phyloP scores from a whole-genome alignment of 2,329 filamentous ascomycete genomes.

The Penicillium sp. region DNA sequence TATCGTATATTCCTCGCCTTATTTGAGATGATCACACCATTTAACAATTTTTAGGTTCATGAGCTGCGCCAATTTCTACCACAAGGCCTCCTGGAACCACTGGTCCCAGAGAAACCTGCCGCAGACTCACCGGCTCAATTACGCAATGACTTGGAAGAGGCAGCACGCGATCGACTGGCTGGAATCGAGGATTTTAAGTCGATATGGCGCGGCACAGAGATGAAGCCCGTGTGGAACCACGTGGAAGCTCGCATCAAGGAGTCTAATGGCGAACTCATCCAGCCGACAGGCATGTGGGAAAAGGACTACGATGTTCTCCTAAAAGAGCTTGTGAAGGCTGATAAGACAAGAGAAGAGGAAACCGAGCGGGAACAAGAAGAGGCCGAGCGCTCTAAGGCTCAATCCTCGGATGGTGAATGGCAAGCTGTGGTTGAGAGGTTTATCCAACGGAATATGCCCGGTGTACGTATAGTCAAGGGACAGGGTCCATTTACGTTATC shows the following conservation, averaged over 20 bases:
- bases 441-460: conserved; percentile 28
- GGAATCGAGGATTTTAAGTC: conserved; percentile 45
- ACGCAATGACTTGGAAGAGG: conserved; percentile 38
- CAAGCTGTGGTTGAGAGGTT: conserved; percentile 38
- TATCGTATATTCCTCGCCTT: neutral
- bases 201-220: conserved; percentile 46
- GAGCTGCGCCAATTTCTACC: conserved; percentile 48
- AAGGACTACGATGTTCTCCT: conserved; percentile 44
- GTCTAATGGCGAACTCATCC: conserved; percentile 41
- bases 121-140: conserved; percentile 42
- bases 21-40: neutral
- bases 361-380: conserved; percentile 32
- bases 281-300: conserved; percentile 45
- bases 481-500: conserved; percentile 30
- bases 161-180: conserved; percentile 39
- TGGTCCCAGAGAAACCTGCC: conserved; percentile 34
- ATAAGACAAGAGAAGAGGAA: conserved; percentile 32
- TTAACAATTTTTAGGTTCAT: conserved; percentile 41
- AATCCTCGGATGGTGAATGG: conserved; percentile 38
- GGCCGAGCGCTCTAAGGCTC: conserved; percentile 31
- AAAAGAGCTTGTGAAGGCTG: conserved; percentile 34
- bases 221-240: conserved; percentile 44
- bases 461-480: conserved; percentile 33
- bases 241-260: conserved; percentile 42
- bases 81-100: conserved; percentile 44